Evolutionary conservation across 257 asterid genomes (phyloP).

Genomic region (Solanum stenotomum): DNA sequence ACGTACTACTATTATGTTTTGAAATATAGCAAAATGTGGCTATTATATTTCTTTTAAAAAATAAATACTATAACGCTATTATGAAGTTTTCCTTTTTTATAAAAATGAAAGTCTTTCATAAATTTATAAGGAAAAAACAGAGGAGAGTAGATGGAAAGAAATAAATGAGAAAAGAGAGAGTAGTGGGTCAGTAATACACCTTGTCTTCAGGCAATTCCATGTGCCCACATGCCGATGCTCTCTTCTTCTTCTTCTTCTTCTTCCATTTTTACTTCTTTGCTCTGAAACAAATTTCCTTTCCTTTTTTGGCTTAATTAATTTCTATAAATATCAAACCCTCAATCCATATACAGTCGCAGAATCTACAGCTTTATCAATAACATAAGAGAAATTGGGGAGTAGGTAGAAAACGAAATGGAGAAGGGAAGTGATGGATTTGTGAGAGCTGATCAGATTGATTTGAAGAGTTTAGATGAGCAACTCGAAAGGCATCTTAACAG

Average conservation of each 20-base stretch:
- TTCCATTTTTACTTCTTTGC: not conserved
- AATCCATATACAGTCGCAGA: not conserved
- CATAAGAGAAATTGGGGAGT: not conserved
- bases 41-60: not conserved
- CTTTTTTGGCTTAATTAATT: not conserved
- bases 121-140: not conserved
- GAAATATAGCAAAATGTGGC: not conserved
- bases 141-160: not conserved
- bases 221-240: slow-evolving; percentile 71
- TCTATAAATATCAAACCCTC: not conserved
- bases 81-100: too few relatives aligned
- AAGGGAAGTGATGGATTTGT: slow-evolving; percentile 66
- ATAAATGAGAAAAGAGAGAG: not conserved
- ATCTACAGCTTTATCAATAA: not conserved
- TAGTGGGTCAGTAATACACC: slow-evolving; percentile 35
- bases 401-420: slow-evolving; percentile 35
- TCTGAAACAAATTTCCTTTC: not conserved
- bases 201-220: slow-evolving; percentile 63
- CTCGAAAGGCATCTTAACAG: slow-evolving; percentile 60
- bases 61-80: not conserved
- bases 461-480: slow-evolving; percentile 83
- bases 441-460: slow-evolving; percentile 89
- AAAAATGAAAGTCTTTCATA: not conserved
- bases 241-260: not conserved
- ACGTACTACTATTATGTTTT: not conserved